Evolutionary conservation across 2,329 filamentous ascomycete genomes (phyloP), one percentile per base, ranked within the genome.

Genomic region (Colletotrichum navitas): DNA sequence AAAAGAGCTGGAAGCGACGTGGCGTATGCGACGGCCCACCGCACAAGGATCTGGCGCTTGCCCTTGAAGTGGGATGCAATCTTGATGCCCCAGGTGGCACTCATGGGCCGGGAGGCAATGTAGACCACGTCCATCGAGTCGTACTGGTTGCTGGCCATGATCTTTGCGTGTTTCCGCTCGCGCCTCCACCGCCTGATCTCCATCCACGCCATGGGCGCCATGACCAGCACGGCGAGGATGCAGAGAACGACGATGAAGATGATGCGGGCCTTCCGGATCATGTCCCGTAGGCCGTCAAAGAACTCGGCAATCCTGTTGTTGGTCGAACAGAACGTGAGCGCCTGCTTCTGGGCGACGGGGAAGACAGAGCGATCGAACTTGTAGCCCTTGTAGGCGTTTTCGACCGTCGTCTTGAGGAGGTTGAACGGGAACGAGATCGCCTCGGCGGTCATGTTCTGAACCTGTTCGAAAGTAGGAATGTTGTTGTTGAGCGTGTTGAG

Each of bases 41-140:
- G 90, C 12, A 91, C 87, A 52, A 97, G 86, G 56, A 93, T 88
- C 80, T 94, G 91, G 63, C 89, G 87, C 75, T 91, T 83, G 80
- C 88, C 81, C 64, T 88, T 88, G 81, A 95, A 90, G 69, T 85
- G 87, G 63, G 87, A 87, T 8, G 93, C 89, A 26, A 93, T 76
- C 81, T 88, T 91, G 79, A 97, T 88, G 51, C 95, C 95, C 36
- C 88, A 83, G 2, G 87, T 86, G 1, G 94, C 89, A 1, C 94
- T 93, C 76, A 92, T 90, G 1, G 95, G 94, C 29, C 94, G 90
- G 43, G 94, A 95, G 41, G 92, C 90, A 75, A 98, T 92, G 82
- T 98, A 97, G 52, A 97, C 89, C 45, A 95, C 90, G 79, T 98
- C 95, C 87, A 97, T 90, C 0, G 92, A 88, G 77, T 98, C 94